Evolutionary conservation across 306 rosid genomes (phyloP).

Genomic region (Prunus armeniaca): DNA sequence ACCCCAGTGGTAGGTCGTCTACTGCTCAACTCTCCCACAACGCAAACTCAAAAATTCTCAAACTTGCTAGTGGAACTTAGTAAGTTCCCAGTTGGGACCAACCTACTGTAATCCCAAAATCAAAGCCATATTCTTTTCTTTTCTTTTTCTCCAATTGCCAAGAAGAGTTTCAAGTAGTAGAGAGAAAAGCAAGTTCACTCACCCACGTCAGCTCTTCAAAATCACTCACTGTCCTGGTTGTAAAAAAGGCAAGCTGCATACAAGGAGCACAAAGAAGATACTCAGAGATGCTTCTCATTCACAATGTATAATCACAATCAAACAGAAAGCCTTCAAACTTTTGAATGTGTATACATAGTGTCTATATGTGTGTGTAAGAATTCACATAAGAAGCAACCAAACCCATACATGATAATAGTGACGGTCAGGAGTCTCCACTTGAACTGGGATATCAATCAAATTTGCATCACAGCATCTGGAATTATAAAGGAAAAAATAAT

Average conservation of each 20-base stretch:
- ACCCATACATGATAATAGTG: slow-evolving; percentile 82
- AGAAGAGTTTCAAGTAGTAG: not conserved
- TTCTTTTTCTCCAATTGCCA: not conserved
- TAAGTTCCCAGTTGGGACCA: not conserved
- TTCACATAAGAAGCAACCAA: slow-evolving; percentile 1
- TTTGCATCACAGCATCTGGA: slow-evolving; percentile 71
- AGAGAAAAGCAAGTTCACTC: slow-evolving; percentile 26
- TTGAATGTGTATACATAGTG: no score
- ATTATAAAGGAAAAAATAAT: slow-evolving; percentile 4
- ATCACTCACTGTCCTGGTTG: slow-evolving; percentile 62
- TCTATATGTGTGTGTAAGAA: not conserved
- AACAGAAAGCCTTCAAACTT: not conserved
- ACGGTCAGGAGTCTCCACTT: slow-evolving; percentile 94
- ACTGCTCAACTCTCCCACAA: no score
- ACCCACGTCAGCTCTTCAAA: slow-evolving; percentile 92
- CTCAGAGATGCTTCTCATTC: not conserved
- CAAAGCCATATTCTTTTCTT: not conserved
- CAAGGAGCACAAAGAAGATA: slow-evolving; percentile 15
- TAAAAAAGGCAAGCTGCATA: slow-evolving; percentile 85
- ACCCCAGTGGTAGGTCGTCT: not conserved
- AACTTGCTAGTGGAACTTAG: not conserved
- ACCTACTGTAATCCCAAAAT: not conserved
- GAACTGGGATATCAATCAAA: slow-evolving; percentile 80
- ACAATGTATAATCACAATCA: slow-evolving; percentile 1
- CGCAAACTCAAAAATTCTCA: not conserved